These are phyloP conservation scores for Xylaria sp. DNA, from an alignment of 2,329 filamentous ascomycete genomes.

Conservation along the genomic window DNA sequence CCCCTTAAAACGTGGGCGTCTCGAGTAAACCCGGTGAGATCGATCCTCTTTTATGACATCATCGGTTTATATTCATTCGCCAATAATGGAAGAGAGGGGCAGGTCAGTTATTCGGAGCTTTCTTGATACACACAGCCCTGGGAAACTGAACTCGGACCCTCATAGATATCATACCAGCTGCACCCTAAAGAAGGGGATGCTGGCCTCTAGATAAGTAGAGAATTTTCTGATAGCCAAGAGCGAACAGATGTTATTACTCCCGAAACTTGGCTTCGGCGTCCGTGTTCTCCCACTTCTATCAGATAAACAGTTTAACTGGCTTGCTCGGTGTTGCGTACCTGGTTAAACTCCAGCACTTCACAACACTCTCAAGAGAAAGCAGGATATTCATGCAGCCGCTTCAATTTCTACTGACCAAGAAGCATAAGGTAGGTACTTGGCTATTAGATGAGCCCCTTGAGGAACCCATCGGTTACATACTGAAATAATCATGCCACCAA, in stretches of 20 bases:
- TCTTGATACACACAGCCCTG: conserved; percentile 5
- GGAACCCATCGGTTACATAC: neutral
- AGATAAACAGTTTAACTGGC: neutral
- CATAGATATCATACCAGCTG: conserved; percentile 11
- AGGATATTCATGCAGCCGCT: neutral
- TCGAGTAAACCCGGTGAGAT: conserved; percentile 17
- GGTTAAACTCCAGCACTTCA: neutral
- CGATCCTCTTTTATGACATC: conserved; percentile 30
- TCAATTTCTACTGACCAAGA: neutral
- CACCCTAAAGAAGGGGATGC: neutral
- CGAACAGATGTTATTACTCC: neutral
- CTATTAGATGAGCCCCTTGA: neutral
- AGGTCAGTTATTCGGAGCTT: neutral
- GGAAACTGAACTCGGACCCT: conserved; percentile 13
- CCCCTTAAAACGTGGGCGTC: conserved; percentile 32
- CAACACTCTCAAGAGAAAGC: neutral
- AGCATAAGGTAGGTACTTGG: neutral
- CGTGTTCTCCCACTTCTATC: neutral
- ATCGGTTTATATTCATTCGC: conserved; percentile 22
- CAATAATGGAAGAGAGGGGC: conserved; percentile 2
- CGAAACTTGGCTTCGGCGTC: neutral
- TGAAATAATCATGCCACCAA: neutral
- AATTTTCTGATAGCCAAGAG: neutral
- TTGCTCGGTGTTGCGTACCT: neutral
- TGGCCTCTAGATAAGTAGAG: neutral